Percentiles rank a stretch among this genome's conserved stretches.
phyloP scores from a whole-genome alignment of 1,284 basidiomycete species.

The Ustilago nuda region DNA sequence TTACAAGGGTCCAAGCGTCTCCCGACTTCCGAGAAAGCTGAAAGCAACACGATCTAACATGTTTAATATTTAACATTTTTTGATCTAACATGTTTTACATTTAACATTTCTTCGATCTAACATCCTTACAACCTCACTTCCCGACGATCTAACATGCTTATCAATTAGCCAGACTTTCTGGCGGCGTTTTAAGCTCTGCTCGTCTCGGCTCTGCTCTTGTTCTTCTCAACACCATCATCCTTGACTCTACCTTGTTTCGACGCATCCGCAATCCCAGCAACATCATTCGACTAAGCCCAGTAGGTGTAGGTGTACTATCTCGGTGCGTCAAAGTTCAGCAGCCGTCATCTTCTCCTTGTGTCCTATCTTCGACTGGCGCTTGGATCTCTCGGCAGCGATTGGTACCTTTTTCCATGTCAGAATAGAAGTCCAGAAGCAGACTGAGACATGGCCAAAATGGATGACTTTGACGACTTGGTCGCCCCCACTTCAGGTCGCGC shows the following conservation, averaged over 20 bases:
- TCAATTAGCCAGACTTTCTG: background rate
- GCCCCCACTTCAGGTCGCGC: conserved; percentile 10
- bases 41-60: background rate
- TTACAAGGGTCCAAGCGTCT: conserved; percentile 18
- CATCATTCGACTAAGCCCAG: background rate
- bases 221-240: conserved; percentile 9
- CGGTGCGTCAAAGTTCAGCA: background rate
- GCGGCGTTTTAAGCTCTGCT: background rate
- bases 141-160: background rate
- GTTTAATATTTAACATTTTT: too few species aligned
- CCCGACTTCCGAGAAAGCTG: conserved; percentile 22
- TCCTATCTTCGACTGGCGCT: background rate
- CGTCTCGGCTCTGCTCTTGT: background rate
- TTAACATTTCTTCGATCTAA: too few species aligned
- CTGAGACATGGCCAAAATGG: conserved; percentile 30
- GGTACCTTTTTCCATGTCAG: conserved; percentile 7
- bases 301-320: background rate
- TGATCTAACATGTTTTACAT: too few species aligned
- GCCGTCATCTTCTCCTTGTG: background rate
- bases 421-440: background rate
- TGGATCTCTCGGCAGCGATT: background rate
- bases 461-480: conserved; percentile 65
- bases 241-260: background rate
- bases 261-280: background rate
- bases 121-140: too few species aligned